These are phyloP conservation scores for Lolium multiflorum DNA, from an alignment of 176 grass and related monocot species.

Conservation along the genomic window DNA sequence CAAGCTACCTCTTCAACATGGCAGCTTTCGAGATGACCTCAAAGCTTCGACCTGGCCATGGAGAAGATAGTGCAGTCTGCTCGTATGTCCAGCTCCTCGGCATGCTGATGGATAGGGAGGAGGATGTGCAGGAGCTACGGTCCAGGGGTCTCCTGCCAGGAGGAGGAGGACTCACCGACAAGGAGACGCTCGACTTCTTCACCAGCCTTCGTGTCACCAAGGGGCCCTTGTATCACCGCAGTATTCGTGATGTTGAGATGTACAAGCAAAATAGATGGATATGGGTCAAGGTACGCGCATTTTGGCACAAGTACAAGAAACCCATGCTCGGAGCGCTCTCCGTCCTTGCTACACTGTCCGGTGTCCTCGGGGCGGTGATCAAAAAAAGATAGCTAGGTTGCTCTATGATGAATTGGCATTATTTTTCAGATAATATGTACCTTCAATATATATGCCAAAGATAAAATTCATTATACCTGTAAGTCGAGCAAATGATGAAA, in stretches of 20 bases:
- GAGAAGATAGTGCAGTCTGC: background rate
- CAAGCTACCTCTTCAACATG: conserved; percentile 11
- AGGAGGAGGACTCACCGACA: conserved; percentile 6
- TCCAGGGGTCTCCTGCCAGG: background rate
- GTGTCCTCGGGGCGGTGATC: background rate
- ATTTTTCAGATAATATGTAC: background rate
- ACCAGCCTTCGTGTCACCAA: background rate
- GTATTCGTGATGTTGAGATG: background rate
- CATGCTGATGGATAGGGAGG: background rate
- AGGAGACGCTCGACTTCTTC: background rate
- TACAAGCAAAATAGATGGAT: background rate
- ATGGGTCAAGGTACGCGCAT: background rate
- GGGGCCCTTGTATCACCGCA: background rate
- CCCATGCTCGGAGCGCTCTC: background rate
- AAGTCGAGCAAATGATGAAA: background rate
- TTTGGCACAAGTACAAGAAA: background rate
- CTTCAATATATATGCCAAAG: background rate
- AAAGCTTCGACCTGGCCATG: background rate
- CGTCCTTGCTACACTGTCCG: background rate
- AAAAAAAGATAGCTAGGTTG: background rate
- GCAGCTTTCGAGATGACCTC: background rate
- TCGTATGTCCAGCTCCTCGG: background rate
- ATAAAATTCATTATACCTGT: background rate
- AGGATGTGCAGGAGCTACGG: background rate
- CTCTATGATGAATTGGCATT: background rate